Evolutionary conservation across 2,329 filamentous ascomycete species (phyloP), one percentile per base, ranked within the genome.

Genomic region (Ceratocystis harringtonii): DNA sequence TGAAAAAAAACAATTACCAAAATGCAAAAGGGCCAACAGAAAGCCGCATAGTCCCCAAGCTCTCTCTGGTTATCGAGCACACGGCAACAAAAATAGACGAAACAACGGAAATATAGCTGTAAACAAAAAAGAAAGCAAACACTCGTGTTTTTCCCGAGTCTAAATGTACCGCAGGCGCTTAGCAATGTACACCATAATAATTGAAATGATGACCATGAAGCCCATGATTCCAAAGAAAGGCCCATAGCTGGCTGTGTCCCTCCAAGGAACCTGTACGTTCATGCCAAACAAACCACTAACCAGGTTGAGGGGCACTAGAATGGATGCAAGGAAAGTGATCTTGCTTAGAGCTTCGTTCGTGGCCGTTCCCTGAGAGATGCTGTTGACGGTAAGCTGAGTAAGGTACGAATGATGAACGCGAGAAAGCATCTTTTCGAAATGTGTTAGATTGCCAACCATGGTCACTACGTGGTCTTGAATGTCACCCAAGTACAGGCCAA

Each of bases 391-490:
- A 68, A 97, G 84, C 73, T 96, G 94, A 1, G 94, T 92, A 45
- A 99, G 82, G 73, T 99, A 97, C 75, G 97, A 99, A 78, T 88
- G 90, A 78, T 99, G 94, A 1, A 89, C 89, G 25, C 94, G 88
- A 32, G 88, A 92, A 62, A 99, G 82, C 82, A 99, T 96, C 80
- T 97, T 97, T 75, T 99, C 94, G 70, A 96, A 96, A 74, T 99
- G 94, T 0, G 85, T 85, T 71, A 99, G 76, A 75, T 95, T 99
- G 70, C 89, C 94, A 83, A 96, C 95, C 92, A 97, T 97, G 58
- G 94, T 99, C 67, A 99, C 90, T 64, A 99, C 92, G 81, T 99
- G 94, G 76, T 99, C 94, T 76, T 99, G 94, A 69, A 99, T 96
- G 76, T 99, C 94, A 72, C 90, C 90, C 44, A 99, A 83, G 73